phyloP scores from a whole-genome alignment of 495 filamentous ascomycete genomes.

The Amniculicola lignicola region DNA sequence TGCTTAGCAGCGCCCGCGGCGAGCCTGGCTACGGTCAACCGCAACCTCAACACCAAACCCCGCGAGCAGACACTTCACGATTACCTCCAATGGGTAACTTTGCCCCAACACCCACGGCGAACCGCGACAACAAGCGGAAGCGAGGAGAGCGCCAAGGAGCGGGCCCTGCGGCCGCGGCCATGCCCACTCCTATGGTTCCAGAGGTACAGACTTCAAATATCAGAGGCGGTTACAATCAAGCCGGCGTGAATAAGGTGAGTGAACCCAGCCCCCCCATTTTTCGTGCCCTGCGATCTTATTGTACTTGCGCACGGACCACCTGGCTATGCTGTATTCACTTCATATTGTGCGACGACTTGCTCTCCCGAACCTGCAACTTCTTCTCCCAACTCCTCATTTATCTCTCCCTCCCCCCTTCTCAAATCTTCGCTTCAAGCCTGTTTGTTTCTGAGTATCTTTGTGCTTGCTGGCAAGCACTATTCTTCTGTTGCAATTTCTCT shows the following conservation, averaged over 20 bases:
- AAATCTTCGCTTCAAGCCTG: too few species aligned
- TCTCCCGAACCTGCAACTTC: too few species aligned
- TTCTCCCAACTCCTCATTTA: too few species aligned
- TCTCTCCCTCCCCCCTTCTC: too few species aligned
- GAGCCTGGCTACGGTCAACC: slow-evolving; percentile 48
- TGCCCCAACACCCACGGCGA: slow-evolving; percentile 73
- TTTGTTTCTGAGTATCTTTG: too few species aligned
- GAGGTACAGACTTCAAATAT: slow-evolving; percentile 38
- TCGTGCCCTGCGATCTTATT: too few species aligned
- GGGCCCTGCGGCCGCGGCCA: slow-evolving; percentile 13
- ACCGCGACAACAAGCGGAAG: slow-evolving; percentile 80
- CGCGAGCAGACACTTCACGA: slow-evolving; percentile 43
- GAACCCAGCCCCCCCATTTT: neutral
- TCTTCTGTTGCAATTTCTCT: too few species aligned
- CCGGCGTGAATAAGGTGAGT: slow-evolving; percentile 53
- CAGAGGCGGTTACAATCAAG: slow-evolving; percentile 37
- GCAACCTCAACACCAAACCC: slow-evolving; percentile 44
- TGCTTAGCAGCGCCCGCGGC: slow-evolving; percentile 58
- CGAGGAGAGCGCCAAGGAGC: slow-evolving; percentile 45
- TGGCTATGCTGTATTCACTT: too few species aligned
- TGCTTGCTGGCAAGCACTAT: too few species aligned
- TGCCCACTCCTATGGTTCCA: slow-evolving; percentile 29
- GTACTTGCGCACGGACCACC: too few species aligned
- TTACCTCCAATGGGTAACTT: slow-evolving; percentile 92
- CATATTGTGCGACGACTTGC: too few species aligned